Conservation (phyloP, 805 yeast genomes). For the Brettanomyces anomalus region DNA sequence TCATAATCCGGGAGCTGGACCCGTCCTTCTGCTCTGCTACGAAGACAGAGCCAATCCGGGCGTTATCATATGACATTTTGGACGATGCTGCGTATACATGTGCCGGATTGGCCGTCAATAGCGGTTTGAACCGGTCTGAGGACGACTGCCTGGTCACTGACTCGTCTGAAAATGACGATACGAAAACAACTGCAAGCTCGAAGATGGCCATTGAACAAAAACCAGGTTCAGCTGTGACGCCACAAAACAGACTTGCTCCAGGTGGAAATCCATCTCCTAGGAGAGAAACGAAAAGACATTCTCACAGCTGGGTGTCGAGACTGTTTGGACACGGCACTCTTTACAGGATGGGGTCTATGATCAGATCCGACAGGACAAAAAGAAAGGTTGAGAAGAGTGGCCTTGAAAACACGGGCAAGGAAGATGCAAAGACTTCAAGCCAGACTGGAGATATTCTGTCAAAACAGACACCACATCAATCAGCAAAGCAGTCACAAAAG, state of each 20-base stretch:
- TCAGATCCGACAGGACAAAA: too few relatives aligned
- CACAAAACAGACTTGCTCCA: too few relatives aligned
- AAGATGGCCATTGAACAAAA: background rate
- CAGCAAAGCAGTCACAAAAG: too few relatives aligned
- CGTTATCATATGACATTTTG: conserved; percentile 54
- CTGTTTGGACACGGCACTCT: too few relatives aligned
- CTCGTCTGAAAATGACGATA: background rate
- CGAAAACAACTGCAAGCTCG: too few relatives aligned
- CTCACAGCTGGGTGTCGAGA: too few relatives aligned
- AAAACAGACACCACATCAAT: too few relatives aligned
- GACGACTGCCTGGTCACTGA: background rate
- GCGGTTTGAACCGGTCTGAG: background rate
- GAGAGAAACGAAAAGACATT: too few relatives aligned
- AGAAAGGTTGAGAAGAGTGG: too few relatives aligned
- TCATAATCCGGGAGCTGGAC: conserved; percentile 26
- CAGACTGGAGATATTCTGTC: background rate
- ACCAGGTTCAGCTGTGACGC: background rate
- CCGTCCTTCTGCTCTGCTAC: background rate
- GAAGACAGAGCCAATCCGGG: conserved; percentile 31
- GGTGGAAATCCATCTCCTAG: too few relatives aligned
- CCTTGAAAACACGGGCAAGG: too few relatives aligned
- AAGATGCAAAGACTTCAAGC: background rate
- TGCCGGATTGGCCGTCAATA: conserved; percentile 7
- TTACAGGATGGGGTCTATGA: too few relatives aligned
- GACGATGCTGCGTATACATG: conserved; percentile 54